Percentiles rank a stretch among this genome's conserved stretches.
phyloP scores from a whole-genome alignment of 106 monocot genomes.

The Iris macrosiphon region DNA sequence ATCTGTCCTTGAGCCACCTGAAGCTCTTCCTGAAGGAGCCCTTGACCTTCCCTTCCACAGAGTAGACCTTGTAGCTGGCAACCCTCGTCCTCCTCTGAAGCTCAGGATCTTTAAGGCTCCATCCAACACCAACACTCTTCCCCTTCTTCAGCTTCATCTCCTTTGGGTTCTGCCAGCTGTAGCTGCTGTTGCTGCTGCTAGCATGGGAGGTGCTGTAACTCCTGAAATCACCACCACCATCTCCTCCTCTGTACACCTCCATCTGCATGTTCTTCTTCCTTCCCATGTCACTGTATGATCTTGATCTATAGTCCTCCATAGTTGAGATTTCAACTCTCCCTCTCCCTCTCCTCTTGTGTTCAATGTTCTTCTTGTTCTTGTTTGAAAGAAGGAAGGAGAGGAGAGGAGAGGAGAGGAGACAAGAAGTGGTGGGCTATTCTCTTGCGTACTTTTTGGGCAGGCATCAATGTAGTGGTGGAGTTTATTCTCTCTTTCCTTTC shows the following conservation, averaged over 20 bases:
- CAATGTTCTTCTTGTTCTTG: constrained; percentile 11
- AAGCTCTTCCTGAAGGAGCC: constrained; percentile 41
- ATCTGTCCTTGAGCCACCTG: constrained; percentile 59
- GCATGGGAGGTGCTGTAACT: constrained; percentile 39
- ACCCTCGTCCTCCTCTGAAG: constrained; percentile 66
- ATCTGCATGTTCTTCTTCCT: constrained; percentile 16
- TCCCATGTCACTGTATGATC: constrained; percentile 20
- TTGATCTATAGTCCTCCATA: constrained; percentile 47
- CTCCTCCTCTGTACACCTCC: constrained; percentile 26
- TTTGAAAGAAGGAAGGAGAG: background rate
- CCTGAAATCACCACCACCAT: constrained; percentile 11
- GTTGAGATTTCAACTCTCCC: background rate
- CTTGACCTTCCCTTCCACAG: constrained; percentile 53
- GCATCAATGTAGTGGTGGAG: too few relatives aligned
- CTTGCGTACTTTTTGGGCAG: too few relatives aligned
- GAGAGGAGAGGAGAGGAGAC: background rate
- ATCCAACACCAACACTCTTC: constrained; percentile 1
- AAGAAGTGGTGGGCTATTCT: background rate
- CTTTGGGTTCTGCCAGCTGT: background rate
- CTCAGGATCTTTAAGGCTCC: constrained; percentile 33
- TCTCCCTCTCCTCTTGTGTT: constrained; percentile 9
- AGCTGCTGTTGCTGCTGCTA: background rate
- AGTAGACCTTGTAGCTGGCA: constrained; percentile 45
- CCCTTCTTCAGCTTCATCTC: constrained; percentile 23
- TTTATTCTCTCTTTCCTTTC: too few relatives aligned